Percentiles rank a stretch among this genome's conserved stretches.
Conservation (phyloP, 495 filamentous ascomycete species). For the Trichoderma reesei region DNA sequence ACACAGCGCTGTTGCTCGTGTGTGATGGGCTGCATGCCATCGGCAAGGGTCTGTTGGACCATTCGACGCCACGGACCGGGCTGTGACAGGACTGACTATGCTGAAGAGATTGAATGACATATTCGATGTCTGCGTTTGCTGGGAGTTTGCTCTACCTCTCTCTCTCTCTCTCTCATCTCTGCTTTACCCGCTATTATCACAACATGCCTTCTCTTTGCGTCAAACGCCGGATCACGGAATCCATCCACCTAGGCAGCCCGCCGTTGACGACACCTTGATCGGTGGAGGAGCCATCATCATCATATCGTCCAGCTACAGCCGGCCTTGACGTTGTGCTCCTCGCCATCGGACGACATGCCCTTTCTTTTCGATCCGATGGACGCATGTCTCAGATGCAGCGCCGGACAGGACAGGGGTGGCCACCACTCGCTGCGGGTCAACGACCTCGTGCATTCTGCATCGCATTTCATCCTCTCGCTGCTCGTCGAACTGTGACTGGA, state of each 20-base stretch:
- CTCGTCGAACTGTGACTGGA: too few relatives aligned
- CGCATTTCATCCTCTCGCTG: too few relatives aligned
- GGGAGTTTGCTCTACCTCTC: background rate
- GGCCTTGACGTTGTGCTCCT: too few relatives aligned
- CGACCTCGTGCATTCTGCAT: too few relatives aligned
- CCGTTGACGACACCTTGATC: too few relatives aligned
- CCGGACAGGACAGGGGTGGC: background rate
- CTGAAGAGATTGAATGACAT: background rate
- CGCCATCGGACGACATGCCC: background rate
- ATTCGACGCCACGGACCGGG: background rate
- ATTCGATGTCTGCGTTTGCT: background rate
- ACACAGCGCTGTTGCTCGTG: background rate
- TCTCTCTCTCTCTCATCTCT: background rate
- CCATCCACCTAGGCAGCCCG: too few relatives aligned
- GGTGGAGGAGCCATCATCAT: too few relatives aligned
- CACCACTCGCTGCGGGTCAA: too few relatives aligned
- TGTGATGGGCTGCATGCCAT: constrained; percentile 1
- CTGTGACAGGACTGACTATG: background rate
- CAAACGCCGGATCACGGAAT: background rate
- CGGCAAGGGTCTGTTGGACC: constrained; percentile 6
- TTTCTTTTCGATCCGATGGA: background rate
- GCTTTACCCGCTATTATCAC: background rate
- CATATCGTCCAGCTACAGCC: too few relatives aligned
- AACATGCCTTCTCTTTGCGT: background rate
- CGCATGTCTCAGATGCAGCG: too few relatives aligned